Conservation (phyloP, 202 grass and related monocot species). For the Zizania palustris region DNA sequence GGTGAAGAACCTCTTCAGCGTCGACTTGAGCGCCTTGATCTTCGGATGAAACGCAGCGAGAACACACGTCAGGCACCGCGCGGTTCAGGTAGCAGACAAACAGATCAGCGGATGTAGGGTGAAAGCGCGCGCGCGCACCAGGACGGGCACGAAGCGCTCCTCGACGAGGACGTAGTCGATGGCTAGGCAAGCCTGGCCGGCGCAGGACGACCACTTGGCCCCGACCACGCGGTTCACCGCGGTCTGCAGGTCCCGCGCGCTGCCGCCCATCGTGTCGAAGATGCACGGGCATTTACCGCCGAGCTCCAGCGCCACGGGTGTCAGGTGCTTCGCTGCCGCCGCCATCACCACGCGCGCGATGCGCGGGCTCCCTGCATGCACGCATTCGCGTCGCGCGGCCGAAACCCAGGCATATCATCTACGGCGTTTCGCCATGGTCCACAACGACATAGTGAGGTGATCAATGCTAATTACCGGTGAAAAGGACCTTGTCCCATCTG, state of each 20-base stretch:
- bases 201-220: conserved; percentile 87
- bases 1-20: conserved; percentile 56
- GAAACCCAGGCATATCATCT: not conserved
- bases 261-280: conserved; percentile 61
- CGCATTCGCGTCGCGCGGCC: too few relatives aligned
- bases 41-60: conserved; percentile 21
- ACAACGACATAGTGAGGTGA: too few relatives aligned
- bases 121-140: conserved; percentile 44
- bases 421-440: not conserved
- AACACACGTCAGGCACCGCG: not conserved
- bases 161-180: conserved; percentile 93
- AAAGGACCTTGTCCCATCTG: conserved; percentile 95
- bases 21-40: conserved; percentile 73
- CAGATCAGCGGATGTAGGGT: not conserved
- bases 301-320: conserved; percentile 85
- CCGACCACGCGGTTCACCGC: conserved; percentile 58
- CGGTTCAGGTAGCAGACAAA: too few relatives aligned
- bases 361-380: conserved; percentile 56
- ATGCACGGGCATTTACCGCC: conserved; percentile 96
- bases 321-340: conserved; percentile 82
- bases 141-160: conserved; percentile 63
- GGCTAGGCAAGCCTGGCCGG: conserved; percentile 80
- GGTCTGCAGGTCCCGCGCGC: conserved; percentile 54
- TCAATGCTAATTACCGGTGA: conserved; percentile 57
- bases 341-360: conserved; percentile 74